Evolutionary conservation across 2,329 filamentous ascomycete genomes (phyloP).

Genomic region (Trichoderma simmonsii): DNA sequence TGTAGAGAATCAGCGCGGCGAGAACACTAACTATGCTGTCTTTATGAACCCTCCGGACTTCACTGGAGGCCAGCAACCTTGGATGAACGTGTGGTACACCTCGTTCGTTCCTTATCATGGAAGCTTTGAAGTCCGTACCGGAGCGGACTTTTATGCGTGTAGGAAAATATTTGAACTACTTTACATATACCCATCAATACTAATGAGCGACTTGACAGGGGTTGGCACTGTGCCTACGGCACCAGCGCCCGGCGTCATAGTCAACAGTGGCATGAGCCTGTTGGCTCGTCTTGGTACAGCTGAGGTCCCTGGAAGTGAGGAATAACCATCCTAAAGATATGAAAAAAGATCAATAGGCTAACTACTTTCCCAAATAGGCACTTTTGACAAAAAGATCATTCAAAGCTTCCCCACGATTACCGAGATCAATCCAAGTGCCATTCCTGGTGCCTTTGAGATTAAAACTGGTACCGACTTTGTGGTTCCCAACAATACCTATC

Average conservation of each 20-base stretch:
- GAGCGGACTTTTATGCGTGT: constrained; percentile 13
- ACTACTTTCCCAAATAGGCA: neutral
- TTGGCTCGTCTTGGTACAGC: neutral
- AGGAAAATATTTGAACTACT: neutral
- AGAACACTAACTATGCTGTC: constrained; percentile 12
- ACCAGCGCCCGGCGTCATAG: constrained; percentile 1
- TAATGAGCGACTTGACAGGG: neutral
- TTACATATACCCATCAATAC: neutral
- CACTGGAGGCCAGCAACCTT: neutral
- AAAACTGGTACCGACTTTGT: neutral
- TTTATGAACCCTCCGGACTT: constrained; percentile 14
- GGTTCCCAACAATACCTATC: constrained; percentile 5
- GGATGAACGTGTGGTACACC: constrained; percentile 17
- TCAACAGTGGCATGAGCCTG: neutral
- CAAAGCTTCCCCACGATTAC: neutral
- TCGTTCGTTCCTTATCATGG: constrained; percentile 1
- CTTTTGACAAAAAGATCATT: neutral
- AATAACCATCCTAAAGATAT: neutral
- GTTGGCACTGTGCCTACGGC: neutral
- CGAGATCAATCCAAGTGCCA: neutral
- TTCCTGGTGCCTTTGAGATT: neutral
- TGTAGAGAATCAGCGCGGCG: constrained; percentile 9
- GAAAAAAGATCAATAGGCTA: too few relatives aligned
- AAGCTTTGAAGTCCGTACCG: neutral
- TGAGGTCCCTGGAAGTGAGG: constrained; percentile 4